Percentiles rank a stretch among this genome's conserved stretches.
phyloP scores from a whole-genome alignment of 345 rosid species.

The Dovyalis caffra region DNA sequence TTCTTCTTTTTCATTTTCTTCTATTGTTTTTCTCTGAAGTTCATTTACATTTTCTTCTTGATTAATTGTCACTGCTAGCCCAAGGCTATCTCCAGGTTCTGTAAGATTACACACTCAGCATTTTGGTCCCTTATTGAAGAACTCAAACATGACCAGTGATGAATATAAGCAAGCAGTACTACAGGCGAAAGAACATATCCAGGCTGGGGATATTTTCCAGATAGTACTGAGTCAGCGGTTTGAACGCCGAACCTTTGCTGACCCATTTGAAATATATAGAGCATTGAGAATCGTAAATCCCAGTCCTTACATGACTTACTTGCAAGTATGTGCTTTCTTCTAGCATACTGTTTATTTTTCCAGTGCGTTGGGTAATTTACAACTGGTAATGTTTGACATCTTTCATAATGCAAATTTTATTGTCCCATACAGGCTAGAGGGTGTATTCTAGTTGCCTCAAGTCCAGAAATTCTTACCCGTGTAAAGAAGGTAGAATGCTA shows the following conservation, averaged over 20 bases:
- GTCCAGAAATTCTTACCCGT: conserved; percentile 90
- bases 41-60: conserved; percentile 1
- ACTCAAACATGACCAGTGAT: conserved; percentile 67
- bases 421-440: conserved; percentile 65
- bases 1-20: neutral
- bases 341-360: neutral
- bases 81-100: conserved; percentile 52
- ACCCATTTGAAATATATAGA: conserved; percentile 86
- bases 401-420: neutral
- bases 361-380: neutral
- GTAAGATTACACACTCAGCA: conserved; percentile 53
- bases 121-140: conserved; percentile 55
- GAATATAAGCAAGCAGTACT: conserved; percentile 65
- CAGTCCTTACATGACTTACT: conserved; percentile 87
- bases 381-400: neutral
- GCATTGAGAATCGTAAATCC: conserved; percentile 90
- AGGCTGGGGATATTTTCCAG: conserved; percentile 89
- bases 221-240: conserved; percentile 84
- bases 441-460: conserved; percentile 81
- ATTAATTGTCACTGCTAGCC: conserved; percentile 38
- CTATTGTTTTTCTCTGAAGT: neutral
- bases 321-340: conserved; percentile 51
- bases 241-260: conserved; percentile 83
- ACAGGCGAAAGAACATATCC: conserved; percentile 79
- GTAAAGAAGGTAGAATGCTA: conserved; percentile 58